Evolutionary conservation across 2,329 filamentous ascomycete species (phyloP), one percentile per base, ranked within the genome.

Genomic region (Alternaria sp.): DNA sequence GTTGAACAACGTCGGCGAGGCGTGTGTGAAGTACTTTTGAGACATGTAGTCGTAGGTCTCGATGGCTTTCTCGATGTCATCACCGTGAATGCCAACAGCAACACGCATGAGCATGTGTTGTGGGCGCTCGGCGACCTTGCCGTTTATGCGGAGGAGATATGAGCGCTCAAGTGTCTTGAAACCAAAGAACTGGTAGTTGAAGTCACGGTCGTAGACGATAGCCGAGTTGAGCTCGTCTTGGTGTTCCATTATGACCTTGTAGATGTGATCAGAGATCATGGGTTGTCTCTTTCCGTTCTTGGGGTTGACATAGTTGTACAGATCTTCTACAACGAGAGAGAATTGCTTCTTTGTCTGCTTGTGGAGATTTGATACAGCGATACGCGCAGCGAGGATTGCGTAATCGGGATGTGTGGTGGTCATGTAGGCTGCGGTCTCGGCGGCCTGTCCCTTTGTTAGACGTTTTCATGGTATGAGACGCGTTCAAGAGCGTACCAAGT

Each of bases 71-170:
- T 98, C 95, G 62, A 99, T 91, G 75, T 98, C 88, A 66, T 97
- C 92, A 62, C 94, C 94, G 85, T 97, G 96, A 72, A 99, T 97
- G 60, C 95, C 95, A 60, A 99, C 94, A 71, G 95, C 89, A 55
- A 99, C 95, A 87, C 95, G 93, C 95, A 99, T 99, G 74, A 99
- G 94, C 93, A 99, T 95, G 84, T 99, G 95, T 83, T 99, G 95
- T 45, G 95, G 95, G 74, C 95, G 90, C 85, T 99, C 95, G 54
- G 94, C 94, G 77, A 98, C 93, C 84, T 97, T 97, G 79, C 93
- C 94, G 74, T 97, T 88, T 69, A 98, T 91, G 78, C 96, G 94
- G 70, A 99, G 90, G 54, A 99, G 90, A 78, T 99, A 99, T 76
- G 95, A 99, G 63, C 95, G 90, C 85, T 99, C 95, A 40, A 99